phyloP scores from a whole-genome alignment of 768 basidiomycete genomes.

The Russula olivacea region DNA sequence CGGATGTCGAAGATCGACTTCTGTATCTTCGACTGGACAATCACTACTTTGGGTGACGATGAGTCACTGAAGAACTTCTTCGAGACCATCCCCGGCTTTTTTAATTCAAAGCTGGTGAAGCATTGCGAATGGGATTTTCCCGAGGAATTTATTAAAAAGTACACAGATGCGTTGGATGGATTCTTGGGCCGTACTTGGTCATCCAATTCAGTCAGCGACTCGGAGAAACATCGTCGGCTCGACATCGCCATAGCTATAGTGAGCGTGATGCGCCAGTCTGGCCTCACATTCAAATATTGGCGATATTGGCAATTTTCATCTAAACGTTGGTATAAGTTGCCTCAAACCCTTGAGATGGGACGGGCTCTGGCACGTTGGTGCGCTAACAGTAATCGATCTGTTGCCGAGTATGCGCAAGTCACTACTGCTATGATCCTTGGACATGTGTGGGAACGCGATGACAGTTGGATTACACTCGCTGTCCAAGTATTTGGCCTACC shows the following conservation, averaged over 20 bases:
- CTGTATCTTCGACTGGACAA: neutral
- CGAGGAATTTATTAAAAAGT: neutral
- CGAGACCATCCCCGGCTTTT: neutral
- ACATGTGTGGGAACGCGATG: neutral
- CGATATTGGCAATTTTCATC: too few species aligned
- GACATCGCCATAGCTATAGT: too few species aligned
- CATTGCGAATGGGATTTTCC: neutral
- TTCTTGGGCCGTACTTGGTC: neutral
- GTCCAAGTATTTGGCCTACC: neutral
- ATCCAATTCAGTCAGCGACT: too few species aligned
- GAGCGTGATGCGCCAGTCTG: too few species aligned
- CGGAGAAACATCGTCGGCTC: too few species aligned
- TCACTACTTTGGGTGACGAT: neutral
- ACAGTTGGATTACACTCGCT: neutral
- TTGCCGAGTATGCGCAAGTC: neutral
- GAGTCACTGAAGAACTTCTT: neutral
- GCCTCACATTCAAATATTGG: too few species aligned
- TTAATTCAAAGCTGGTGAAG: neutral
- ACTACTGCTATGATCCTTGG: neutral
- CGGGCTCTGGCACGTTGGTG: neutral
- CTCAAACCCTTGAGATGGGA: neutral
- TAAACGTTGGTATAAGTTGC: too few species aligned
- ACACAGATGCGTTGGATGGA: neutral
- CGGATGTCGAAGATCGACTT: neutral
- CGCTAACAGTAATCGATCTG: fast-evolving